Conservation (phyloP, 495 filamentous ascomycete genomes). For the Xylaria curta region DNA sequence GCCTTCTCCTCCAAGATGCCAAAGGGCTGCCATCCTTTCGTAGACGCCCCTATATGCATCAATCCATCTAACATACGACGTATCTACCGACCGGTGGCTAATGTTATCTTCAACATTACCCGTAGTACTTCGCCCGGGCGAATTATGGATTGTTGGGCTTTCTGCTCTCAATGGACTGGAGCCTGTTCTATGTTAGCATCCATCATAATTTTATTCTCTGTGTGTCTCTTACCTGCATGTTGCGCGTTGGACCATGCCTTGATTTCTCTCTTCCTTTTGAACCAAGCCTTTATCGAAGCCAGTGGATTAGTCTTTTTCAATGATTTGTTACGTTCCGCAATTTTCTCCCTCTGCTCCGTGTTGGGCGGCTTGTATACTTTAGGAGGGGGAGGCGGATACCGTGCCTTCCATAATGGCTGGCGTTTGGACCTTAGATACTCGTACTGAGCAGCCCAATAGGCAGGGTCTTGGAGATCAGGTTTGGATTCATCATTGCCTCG, state of each 20-base stretch:
- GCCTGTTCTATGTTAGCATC: background rate
- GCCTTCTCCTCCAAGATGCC: constrained; percentile 1
- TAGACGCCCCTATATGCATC: constrained; percentile 11
- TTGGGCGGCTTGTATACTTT: background rate
- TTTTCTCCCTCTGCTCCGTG: background rate
- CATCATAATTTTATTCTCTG: background rate
- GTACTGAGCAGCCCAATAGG: background rate
- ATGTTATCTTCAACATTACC: background rate
- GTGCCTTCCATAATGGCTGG: background rate
- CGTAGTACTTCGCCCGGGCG: no score
- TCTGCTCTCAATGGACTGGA: no score
- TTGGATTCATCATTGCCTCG: background rate
- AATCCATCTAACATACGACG: background rate
- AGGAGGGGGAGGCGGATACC: background rate
- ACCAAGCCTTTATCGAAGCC: background rate
- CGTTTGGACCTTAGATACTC: background rate
- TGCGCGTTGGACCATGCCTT: background rate
- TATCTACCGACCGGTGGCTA: background rate
- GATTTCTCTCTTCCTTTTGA: background rate
- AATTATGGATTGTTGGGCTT: background rate
- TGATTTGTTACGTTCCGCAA: background rate
- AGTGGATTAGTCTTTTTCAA: background rate
- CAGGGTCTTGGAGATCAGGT: background rate
- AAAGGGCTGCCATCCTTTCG: constrained; percentile 12
- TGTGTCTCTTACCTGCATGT: background rate